Base-by-base conservation (phyloP, 2,329 filamentous ascomycete species). In the Fusarium newnesense region DNA sequence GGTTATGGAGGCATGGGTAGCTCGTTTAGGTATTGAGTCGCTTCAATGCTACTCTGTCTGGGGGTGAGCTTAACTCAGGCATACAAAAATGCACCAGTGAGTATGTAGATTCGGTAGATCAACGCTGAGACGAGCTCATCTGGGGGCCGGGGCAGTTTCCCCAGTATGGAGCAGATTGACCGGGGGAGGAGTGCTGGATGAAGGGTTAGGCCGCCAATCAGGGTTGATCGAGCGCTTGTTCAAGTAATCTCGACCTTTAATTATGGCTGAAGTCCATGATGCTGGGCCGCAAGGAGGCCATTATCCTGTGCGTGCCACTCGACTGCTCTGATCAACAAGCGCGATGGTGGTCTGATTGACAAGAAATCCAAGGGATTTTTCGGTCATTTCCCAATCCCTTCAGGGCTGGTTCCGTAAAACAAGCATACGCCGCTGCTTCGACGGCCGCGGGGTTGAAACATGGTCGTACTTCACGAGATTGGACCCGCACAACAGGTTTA, bases 61-160 rank as follows among this genome's bases (percentile, higher is more conserved):
- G 64, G 65, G 50, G 37, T 40, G 40, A 57, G 24, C 32, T 13
- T 21, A 30, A 13, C 39, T 34, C 37, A 28, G n/a, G 39, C 9
- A 46, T 65, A 43, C 13, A 63, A 52, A 67, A 37, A 30, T 59
- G 53, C 53, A 60, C 43, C 49, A 54, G 60, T 57, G 47, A 53
- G 43, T 39, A 24, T 24, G 24, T 24, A 59, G 47, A 28, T 60
- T 54, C 42, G 68, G 71, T 70, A 78, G 66, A 76, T 77, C 56
- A 69, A 67, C 43, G 46, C 58, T 56, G 59, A 49, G 61, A 60
- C 52, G 59, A 37, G 59, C 34, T 62, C 24, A 52, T 44, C 50
- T 46, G 34, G n/a, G 39, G 26, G 19, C 43, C 49, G 42, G 65
- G 61, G 65, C 36, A 39, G 42, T 39, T 32, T 24, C 42, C 60